Evolutionary conservation across 2,329 filamentous ascomycete genomes (phyloP), one percentile per base, ranked within the genome.

Genomic region (Bipolaris zeicola): DNA sequence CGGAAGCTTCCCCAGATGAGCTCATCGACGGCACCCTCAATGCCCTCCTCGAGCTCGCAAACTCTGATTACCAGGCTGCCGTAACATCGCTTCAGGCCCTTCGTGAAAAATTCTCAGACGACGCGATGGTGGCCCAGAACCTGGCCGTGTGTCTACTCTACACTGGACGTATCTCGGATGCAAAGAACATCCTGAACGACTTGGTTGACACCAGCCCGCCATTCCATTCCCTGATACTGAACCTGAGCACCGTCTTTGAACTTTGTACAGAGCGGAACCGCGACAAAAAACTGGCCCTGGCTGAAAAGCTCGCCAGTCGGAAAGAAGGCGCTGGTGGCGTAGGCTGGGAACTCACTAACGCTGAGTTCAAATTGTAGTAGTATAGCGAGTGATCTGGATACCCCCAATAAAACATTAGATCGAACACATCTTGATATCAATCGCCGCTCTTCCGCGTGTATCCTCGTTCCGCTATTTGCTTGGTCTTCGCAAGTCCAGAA

Each of bases 201-300:
- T 77, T 96, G 10, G 80, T 92, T 0, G 81, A 85, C 3, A 73
- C 80, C 0, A 85, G 87, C 0, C 60, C 65, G 8, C 68, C 75
- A 0, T 97, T 94, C 55, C 88, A 90, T 61, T 90, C 90, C 0
- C 78, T 96, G 2, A 85, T 96, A 0, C 96, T 97, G 77, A 98
- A 98, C 72, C 77, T 99, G 11, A 87, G 88, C 10, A 98, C 94
- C 0, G 86, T 96, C 67, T 98, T 96, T 72, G 95, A 98, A 76
- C 82, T 98, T 6, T 95, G 90, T 72, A 93, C 90, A 0, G 93
- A 98, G 66, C 84, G 85, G 60, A 85, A 91, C 39, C 81, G 85
- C 46, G 83, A 83, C 11, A 76, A 89, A 65, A 98, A 98, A 80
- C 76, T 85, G 28, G 80, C 79, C 24, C 80, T 98, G 16, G 87